Conservation (phyloP, 1,139 yeast species). For the Ogataea hybrid region DNA sequence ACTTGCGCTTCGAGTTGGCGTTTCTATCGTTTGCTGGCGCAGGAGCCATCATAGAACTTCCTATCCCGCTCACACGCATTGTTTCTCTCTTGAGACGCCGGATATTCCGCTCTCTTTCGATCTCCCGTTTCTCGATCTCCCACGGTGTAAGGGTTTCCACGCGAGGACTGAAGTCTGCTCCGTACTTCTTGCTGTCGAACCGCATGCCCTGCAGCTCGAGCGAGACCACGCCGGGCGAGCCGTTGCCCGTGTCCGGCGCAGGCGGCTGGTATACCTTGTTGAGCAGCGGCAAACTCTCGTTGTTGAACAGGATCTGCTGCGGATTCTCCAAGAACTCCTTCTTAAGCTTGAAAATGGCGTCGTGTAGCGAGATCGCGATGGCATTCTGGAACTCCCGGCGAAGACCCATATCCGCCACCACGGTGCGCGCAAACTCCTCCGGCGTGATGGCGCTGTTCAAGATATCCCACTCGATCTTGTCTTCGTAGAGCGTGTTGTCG, state of each 20-base stretch:
- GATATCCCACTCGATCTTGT: slow-evolving; percentile 94
- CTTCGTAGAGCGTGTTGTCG: slow-evolving; percentile 83
- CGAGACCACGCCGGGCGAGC: slow-evolving; percentile 19
- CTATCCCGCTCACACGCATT: slow-evolving; percentile 43
- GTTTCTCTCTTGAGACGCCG: slow-evolving; percentile 92
- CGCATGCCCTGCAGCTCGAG: slow-evolving; percentile 54
- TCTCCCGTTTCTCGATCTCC: slow-evolving; percentile 93
- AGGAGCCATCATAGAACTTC: slow-evolving; percentile 14
- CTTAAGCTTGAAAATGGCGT: slow-evolving; percentile 69
- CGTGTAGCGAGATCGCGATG: slow-evolving; percentile 84
- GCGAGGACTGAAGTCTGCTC: slow-evolving; percentile 86
- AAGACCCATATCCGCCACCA: slow-evolving; percentile 83
- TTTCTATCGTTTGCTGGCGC: slow-evolving; percentile 8
- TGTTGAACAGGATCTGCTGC: slow-evolving; percentile 36
- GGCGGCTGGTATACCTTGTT: slow-evolving; percentile 52
- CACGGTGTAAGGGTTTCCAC: slow-evolving; percentile 85
- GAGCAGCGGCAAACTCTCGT: slow-evolving; percentile 33
- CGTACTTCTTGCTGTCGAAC: slow-evolving; percentile 54
- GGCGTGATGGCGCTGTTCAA: slow-evolving; percentile 67
- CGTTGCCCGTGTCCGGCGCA: slow-evolving; percentile 15
- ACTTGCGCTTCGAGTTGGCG: slow-evolving; percentile 50
- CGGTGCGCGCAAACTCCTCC: slow-evolving; percentile 75
- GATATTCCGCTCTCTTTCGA: slow-evolving; percentile 88
- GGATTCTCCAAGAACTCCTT: slow-evolving; percentile 87
- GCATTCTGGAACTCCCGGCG: slow-evolving; percentile 88